These are phyloP conservation scores for Teratosphaeria zuluensis DNA, from an alignment of 2,329 filamentous ascomycete species.

Conservation along the genomic window DNA sequence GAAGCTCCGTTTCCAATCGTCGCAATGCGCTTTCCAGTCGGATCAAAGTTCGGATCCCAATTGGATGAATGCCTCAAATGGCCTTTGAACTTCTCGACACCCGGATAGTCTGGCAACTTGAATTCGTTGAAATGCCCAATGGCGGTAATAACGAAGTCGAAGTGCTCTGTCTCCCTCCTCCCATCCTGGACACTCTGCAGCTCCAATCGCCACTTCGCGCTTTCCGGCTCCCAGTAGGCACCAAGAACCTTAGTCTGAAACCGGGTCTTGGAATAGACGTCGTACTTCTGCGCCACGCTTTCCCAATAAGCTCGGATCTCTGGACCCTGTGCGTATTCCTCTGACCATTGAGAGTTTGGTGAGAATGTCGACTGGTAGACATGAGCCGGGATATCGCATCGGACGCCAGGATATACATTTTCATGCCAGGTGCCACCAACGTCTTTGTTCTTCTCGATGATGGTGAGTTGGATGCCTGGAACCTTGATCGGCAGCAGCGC, in stretches of 20 bases:
- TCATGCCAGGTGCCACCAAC: neutral
- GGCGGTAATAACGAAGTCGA: slow-evolving; percentile 54
- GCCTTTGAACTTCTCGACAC: slow-evolving; percentile 29
- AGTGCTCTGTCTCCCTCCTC: slow-evolving; percentile 30
- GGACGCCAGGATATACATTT: neutral
- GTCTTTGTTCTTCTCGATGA: neutral
- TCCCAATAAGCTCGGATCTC: slow-evolving; percentile 64
- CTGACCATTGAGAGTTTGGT: neutral
- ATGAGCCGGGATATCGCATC: neutral
- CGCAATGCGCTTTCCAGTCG: slow-evolving; percentile 29
- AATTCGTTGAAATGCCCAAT: slow-evolving; percentile 58
- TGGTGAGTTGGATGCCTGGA: neutral
- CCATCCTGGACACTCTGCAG: slow-evolving; percentile 32
- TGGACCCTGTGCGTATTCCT: slow-evolving; percentile 52
- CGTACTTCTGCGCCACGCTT: slow-evolving; percentile 50
- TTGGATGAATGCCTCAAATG: slow-evolving; percentile 19
- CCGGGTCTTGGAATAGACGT: slow-evolving; percentile 39
- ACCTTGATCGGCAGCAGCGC: neutral
- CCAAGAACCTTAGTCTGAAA: slow-evolving; percentile 47
- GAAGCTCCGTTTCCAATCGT: slow-evolving; percentile 35
- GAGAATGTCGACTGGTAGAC: neutral
- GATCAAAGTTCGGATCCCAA: slow-evolving; percentile 26
- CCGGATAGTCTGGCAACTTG: slow-evolving; percentile 51
- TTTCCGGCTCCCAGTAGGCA: slow-evolving; percentile 45
- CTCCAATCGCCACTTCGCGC: slow-evolving; percentile 49